These are phyloP conservation scores for Arthrinium phaeospermum DNA, from an alignment of 2,329 filamentous ascomycete genomes.

Conservation along the genomic window DNA sequence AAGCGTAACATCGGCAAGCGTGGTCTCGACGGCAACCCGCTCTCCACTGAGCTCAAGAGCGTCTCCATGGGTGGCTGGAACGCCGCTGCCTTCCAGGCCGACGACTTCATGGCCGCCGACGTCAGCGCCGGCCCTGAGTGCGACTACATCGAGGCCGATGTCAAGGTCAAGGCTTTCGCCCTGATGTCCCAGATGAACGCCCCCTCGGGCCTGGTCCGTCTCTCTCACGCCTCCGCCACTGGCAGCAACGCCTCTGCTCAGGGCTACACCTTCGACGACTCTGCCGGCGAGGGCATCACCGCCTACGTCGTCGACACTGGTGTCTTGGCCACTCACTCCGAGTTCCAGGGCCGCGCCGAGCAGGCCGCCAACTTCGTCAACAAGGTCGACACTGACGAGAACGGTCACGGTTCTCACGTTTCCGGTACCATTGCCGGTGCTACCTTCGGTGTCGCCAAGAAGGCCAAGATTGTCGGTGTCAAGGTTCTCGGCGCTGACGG, in stretches of 20 bases:
- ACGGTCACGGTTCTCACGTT: slow-evolving; percentile 70
- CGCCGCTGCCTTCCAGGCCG: slow-evolving; percentile 58
- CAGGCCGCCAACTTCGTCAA: slow-evolving; percentile 60
- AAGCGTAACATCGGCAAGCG: slow-evolving; percentile 64
- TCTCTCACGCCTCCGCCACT: slow-evolving; percentile 48
- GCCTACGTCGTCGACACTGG: slow-evolving; percentile 72
- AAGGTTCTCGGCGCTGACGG: slow-evolving; percentile 64
- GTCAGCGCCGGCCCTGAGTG: slow-evolving; percentile 57
- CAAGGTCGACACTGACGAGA: slow-evolving; percentile 52
- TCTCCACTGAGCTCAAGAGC: slow-evolving; percentile 54
- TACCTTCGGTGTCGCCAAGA: slow-evolving; percentile 68
- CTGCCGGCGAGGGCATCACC: slow-evolving; percentile 60
- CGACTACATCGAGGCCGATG: slow-evolving; percentile 60
- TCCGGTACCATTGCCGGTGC: slow-evolving; percentile 65
- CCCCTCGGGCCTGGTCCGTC: slow-evolving; percentile 57
- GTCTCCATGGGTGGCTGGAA: slow-evolving; percentile 58
- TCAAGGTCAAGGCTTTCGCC: slow-evolving; percentile 49
- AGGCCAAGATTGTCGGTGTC: slow-evolving; percentile 59
- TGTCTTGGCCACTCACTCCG: slow-evolving; percentile 59
- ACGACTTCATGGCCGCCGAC: slow-evolving; percentile 54
- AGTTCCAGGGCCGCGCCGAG: slow-evolving; percentile 61
- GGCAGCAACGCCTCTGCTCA: slow-evolving; percentile 33
- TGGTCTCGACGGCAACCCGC: slow-evolving; percentile 49
- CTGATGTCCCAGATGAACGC: slow-evolving; percentile 59
- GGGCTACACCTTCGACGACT: slow-evolving; percentile 58